Base-by-base conservation (phyloP, 2,329 filamentous ascomycete species). In the Penicillium olsonii region DNA sequence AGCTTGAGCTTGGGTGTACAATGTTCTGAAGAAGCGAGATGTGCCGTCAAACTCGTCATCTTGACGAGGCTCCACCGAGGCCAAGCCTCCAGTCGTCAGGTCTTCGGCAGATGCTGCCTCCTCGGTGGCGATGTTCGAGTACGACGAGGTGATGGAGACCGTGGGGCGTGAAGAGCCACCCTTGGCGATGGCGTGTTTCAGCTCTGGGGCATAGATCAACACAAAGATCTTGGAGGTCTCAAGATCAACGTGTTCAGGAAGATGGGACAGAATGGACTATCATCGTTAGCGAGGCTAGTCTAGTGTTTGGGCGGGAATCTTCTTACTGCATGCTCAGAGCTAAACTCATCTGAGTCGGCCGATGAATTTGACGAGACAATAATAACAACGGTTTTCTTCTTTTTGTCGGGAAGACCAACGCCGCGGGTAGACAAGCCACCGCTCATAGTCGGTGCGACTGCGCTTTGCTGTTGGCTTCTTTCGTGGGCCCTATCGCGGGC, bases 231-330 rank as follows among this genome's bases (percentile, higher is more conserved):
- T 88, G 57, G 87, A 84, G 54, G 79, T 84, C 39, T 84, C 82
- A 55, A 87, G 83, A 68, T 96, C 85, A 57, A 87, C 84, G 52
- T 87, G 83, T 55, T 85, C 83, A 31, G 91, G 90, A 42, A 97
- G 88, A 68, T 95, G 88, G 37, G 92, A 95, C 48, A 97, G 80
- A 59, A 97, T 88, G 22, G 88, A 90, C 88, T 92, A 52, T 5
- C 18, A 11, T 44, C 31, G 40, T 59, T 37, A 58, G 56, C 46
- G 55, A 42, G 39, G 26, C 6, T 48, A 33, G 15, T 2, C 22
- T 6, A 29, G 3, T 33, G 43, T 33, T 9, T 17, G 37, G 19
- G 8, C 11, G 43, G 22, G 29, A 19, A 37, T 27, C 9, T 54
- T 77, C 88, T 72, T 83, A 96, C 91, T 45, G 89, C 90, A 72